Conservation (phyloP, 495 filamentous ascomycete species). For the Hypoxylon lenormandii region DNA sequence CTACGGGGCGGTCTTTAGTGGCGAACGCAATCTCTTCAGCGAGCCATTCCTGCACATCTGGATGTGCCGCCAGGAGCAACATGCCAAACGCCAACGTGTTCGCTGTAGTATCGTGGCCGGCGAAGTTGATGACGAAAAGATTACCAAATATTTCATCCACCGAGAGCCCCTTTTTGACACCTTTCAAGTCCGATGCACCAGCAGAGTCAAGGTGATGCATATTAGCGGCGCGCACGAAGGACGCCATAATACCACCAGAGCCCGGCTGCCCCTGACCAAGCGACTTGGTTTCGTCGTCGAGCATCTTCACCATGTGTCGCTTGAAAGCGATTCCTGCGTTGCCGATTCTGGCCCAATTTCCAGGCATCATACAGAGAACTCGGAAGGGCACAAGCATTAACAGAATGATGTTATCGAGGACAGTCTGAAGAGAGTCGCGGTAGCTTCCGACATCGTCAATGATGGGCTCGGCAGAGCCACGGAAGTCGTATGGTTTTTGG, state of each 20-base stretch:
- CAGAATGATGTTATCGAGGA: conserved; percentile 44
- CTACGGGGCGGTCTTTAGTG: conserved; percentile 37
- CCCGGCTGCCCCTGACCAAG: conserved; percentile 45
- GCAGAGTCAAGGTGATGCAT: conserved; percentile 1
- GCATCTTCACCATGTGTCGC: conserved; percentile 47
- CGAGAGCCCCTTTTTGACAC: conserved; percentile 40
- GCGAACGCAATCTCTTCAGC: conserved; percentile 61
- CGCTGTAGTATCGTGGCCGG: conserved; percentile 66
- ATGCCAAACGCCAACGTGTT: conserved; percentile 59
- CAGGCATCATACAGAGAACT: conserved; percentile 12
- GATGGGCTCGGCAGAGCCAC: conserved; percentile 24
- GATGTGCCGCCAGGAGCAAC: conserved; percentile 56
- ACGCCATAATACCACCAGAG: conserved; percentile 29
- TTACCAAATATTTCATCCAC: conserved; percentile 63
- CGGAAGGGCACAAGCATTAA: conserved; percentile 38
- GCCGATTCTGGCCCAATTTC: conserved; percentile 23
- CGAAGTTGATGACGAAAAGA: conserved; percentile 63
- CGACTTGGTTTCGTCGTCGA: conserved; percentile 50
- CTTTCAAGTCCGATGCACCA: not conserved
- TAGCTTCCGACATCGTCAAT: conserved; percentile 34
- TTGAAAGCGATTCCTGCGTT: conserved; percentile 24
- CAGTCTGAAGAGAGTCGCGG: conserved; percentile 44
- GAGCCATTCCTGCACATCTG: conserved; percentile 58
- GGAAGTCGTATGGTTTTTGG: conserved; percentile 52
- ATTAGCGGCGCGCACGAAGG: conserved; percentile 24